Base-by-base conservation (phyloP, 768 basidiomycete genomes). In the Naematelia encephala region DNA sequence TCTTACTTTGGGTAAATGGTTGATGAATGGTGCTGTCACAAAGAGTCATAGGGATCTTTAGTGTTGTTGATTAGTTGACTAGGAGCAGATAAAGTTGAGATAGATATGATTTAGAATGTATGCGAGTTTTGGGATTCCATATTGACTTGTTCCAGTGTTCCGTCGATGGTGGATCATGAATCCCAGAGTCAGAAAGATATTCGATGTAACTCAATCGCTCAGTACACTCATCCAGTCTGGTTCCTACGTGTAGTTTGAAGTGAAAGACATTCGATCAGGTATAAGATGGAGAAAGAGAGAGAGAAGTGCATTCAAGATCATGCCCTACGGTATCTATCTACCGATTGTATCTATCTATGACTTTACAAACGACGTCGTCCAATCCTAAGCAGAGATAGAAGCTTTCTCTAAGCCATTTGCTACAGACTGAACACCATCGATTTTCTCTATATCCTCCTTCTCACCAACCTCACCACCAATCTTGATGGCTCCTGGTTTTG, bases 1-100 rank as follows among this genome's bases (percentile, higher is more conserved):
- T 10, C 22, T 66, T 25, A 62, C 61, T n/a, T 44, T 66, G 28
- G 64, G 64, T 26, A 62, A 46, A 30, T 66, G 61, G 60, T 48
- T 66, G 51, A 62, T 62, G 30, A 19, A 55, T 8, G 61, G 61
- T 47, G 64, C 64, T 2, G 60, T 29, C 12, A 44, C 53, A n/a
- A 50, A 2, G 10, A 46, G 49, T 34, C 22, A 50, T 26, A 54
- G 8, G 16, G 26, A n/a, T n/a, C n/a, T n/a, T n/a, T n/a, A n/a
- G n/a, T n/a, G n/a, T n/a, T n/a, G n/a, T n/a, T n/a, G n/a, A n/a
- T n/a, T n/a, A n/a, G n/a, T n/a, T n/a, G n/a, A n/a, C n/a, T n/a
- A n/a, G n/a, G n/a, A n/a, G n/a, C n/a, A n/a, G n/a, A n/a, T n/a
- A n/a, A n/a, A n/a, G n/a, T n/a, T n/a, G n/a, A n/a, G n/a, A n/a